Conservation (phyloP, 257 asterid species). For the Nicotiana tomentosiformis region DNA sequence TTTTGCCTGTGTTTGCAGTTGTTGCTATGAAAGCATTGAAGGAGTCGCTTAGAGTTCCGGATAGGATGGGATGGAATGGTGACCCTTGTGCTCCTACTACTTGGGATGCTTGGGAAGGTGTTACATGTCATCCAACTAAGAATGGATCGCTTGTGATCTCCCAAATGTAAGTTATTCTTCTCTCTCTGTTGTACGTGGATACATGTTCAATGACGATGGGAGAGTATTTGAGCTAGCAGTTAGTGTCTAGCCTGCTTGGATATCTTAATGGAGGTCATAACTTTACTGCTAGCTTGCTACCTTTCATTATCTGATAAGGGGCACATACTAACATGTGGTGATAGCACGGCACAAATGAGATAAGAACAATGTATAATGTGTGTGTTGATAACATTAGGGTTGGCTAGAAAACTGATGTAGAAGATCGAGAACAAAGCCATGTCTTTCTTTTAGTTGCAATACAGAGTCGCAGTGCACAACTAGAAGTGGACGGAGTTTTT, state of each 20-base stretch:
- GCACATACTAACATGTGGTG: neutral
- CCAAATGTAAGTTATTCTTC: conserved; percentile 58
- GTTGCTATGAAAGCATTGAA: conserved; percentile 81
- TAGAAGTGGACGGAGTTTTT: neutral
- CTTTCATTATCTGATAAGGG: neutral
- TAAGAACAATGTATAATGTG: neutral
- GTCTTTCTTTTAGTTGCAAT: neutral
- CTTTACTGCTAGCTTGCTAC: neutral
- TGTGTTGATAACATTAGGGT: neutral
- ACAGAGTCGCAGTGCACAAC: neutral
- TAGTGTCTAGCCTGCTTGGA: neutral
- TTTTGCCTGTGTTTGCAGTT: conserved; percentile 40
- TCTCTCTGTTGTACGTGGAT: neutral
- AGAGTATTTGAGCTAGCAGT: neutral
- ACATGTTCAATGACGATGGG: neutral
- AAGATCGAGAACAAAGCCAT: neutral
- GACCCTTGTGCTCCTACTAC: conserved; percentile 98
- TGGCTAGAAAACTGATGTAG: neutral
- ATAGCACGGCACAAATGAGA: neutral
- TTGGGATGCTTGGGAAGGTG: conserved; percentile 99
- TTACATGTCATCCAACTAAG: conserved; percentile 61
- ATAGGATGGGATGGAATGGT: conserved; percentile 99
- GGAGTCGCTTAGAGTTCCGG: conserved; percentile 91
- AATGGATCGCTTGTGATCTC: conserved; percentile 64
- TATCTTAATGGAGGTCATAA: neutral